Evolutionary conservation across 2,329 filamentous ascomycete genomes (phyloP), one percentile per base, ranked within the genome.

Genomic region (Diaporthe amygdali): DNA sequence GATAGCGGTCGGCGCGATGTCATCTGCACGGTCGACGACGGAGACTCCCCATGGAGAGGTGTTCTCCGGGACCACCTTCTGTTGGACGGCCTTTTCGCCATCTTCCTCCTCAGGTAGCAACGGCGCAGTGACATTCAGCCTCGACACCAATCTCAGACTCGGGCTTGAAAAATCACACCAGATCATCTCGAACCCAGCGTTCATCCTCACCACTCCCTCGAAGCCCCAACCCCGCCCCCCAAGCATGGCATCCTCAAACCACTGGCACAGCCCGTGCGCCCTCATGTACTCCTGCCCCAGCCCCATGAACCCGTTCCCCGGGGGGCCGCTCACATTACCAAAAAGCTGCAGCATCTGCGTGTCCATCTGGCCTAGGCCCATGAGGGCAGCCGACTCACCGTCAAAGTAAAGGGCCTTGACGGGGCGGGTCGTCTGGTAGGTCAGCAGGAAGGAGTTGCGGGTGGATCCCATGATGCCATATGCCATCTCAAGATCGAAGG

Each of bases 401-500:
- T 88, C 86, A 70, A 88, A 86, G 74, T 87, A 87, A 5, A 88
- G 76, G 37, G 82, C 82, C 69, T 79, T 81, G 10, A 84, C 76
- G 12, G 79, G 76, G 6, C 81, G 81, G 22, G 80, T 84, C 1
- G 84, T 85, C 74, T 86, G 82, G 75, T 86, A 88, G 1, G 84
- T 86, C 46, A 87, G 78, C 78, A 88, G 79, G 71, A 83, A 82
- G 10, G 83, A 84, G 64, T 83, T 76, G 41, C 81, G 78, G 30
- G 79, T 78, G 0, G 77, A 78, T 25, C 86, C 85, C 82, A 86
- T 87, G 72, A 88, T 87, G 6, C 83, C 84, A 74, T 88, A 88
- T n/a, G 84, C 81, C 86, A 87, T 88, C 70, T 84, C 85, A 75
- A 85, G 78, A 75, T 88, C 86, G 73, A 88, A 84, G 7, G 85